These are phyloP conservation scores for Balakata baccata DNA, from an alignment of 345 rosid genomes.

Conservation along the genomic window DNA sequence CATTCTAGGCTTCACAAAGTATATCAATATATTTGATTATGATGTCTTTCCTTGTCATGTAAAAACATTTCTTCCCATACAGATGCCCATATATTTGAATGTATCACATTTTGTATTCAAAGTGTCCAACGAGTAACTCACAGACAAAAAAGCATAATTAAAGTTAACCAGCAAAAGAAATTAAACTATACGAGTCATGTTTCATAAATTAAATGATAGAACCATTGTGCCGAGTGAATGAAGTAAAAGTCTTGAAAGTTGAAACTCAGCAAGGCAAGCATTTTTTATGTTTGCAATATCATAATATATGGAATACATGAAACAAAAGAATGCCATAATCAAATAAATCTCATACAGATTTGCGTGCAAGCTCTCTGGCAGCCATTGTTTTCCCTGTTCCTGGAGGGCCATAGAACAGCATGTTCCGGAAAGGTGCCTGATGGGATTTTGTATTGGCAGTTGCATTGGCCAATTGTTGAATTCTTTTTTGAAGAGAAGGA, in stretches of 20 bases:
- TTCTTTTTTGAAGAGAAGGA: conserved; percentile 82
- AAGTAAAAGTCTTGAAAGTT: conserved; percentile 2
- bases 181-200: not conserved
- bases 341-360: conserved; percentile 62
- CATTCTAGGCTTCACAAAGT: not conserved
- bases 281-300: not conserved
- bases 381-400: conserved; percentile 99
- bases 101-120: not conserved
- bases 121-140: not conserved
- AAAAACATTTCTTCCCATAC: not conserved
- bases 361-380: conserved; percentile 82
- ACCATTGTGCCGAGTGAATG: not conserved
- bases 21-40: not conserved
- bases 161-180: not conserved
- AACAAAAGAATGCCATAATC: not conserved
- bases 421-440: conserved; percentile 89
- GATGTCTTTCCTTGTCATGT: not conserved
- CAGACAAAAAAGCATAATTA: not conserved
- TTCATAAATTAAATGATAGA: not conserved
- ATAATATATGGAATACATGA: not conserved
- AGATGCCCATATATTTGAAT: conserved; percentile 7
- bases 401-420: conserved; percentile 98
- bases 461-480: conserved; percentile 75
- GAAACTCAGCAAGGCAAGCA: not conserved
- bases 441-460: conserved; percentile 97